These are phyloP conservation scores for Ustulina deusta DNA, from an alignment of 2,329 filamentous ascomycete genomes.

Conservation along the genomic window DNA sequence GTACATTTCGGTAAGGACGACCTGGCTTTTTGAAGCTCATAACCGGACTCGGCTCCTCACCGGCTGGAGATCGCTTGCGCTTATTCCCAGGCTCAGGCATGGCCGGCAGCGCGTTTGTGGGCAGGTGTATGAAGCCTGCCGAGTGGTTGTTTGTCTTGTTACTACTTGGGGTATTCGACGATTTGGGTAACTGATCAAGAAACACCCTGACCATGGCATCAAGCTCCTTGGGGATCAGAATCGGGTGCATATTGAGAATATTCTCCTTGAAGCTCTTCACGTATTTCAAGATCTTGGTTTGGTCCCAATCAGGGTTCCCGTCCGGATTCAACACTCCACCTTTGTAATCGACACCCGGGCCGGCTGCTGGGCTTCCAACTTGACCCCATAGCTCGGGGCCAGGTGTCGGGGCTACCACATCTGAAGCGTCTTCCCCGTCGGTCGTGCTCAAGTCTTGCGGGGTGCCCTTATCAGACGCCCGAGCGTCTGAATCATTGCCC, in stretches of 20 bases:
- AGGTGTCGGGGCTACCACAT: constrained; percentile 66
- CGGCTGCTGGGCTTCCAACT: constrained; percentile 63
- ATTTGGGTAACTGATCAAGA: constrained; percentile 59
- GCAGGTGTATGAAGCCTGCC: constrained; percentile 50
- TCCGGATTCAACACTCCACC: constrained; percentile 56
- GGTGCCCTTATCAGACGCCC: constrained; percentile 60
- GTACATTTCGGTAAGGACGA: constrained; percentile 73
- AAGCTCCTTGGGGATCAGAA: constrained; percentile 67
- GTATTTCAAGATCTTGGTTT: constrained; percentile 63
- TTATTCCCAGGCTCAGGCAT: constrained; percentile 56
- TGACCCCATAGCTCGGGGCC: constrained; percentile 69
- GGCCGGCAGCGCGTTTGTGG: constrained; percentile 43
- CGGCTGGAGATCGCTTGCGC: constrained; percentile 66
- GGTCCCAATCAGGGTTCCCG: constrained; percentile 67
- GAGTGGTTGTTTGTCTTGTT: constrained; percentile 25
- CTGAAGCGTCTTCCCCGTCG: constrained; percentile 60
- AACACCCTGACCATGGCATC: constrained; percentile 66
- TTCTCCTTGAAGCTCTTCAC: constrained; percentile 69
- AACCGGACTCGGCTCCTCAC: constrained; percentile 47
- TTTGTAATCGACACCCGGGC: constrained; percentile 53
- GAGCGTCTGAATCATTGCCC: constrained; percentile 67
- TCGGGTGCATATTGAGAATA: constrained; percentile 74
- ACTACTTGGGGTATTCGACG: constrained; percentile 40
- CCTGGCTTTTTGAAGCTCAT: constrained; percentile 57
- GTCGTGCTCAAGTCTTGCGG: constrained; percentile 53